Evolutionary conservation across 495 filamentous ascomycete species (phyloP).

Genomic region (Usnea hakonensis): DNA sequence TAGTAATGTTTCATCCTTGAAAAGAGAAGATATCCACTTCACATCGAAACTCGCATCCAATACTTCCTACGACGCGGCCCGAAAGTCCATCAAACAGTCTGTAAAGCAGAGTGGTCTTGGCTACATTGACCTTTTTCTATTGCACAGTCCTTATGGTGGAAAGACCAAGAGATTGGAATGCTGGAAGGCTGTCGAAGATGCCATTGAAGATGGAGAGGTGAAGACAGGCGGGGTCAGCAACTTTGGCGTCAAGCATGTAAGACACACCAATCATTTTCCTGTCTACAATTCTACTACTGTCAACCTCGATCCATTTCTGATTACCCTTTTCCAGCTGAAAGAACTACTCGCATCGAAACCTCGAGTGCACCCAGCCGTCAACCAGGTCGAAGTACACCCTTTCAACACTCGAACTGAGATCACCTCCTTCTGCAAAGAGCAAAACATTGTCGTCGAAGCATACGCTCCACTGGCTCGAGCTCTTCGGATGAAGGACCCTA

Average conservation of each 20-base stretch:
- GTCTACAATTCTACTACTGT: not conserved
- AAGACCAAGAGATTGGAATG: constrained; percentile 48
- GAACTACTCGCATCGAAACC: constrained; percentile 53
- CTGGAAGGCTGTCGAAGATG: constrained; percentile 61
- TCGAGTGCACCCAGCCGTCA: constrained; percentile 47
- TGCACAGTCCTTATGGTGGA: constrained; percentile 61
- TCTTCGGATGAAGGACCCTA: constrained; percentile 41
- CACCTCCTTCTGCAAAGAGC: constrained; percentile 43
- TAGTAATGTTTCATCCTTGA: constrained; percentile 36
- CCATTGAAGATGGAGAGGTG: constrained; percentile 51
- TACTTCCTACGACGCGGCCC: constrained; percentile 47
- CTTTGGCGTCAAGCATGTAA: constrained; percentile 57
- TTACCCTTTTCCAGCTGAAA: constrained; percentile 38
- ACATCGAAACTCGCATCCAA: constrained; percentile 59
- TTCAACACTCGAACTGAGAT: constrained; percentile 58
- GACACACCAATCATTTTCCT: constrained; percentile 17
- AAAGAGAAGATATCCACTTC: constrained; percentile 56
- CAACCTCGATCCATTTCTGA: not conserved
- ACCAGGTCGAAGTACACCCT: constrained; percentile 65
- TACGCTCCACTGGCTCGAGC: constrained; percentile 56
- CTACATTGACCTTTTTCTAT: constrained; percentile 65
- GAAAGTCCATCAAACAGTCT: constrained; percentile 47
- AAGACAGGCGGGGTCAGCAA: constrained; percentile 59
- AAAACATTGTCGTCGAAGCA: constrained; percentile 54
- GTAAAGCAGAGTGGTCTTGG: constrained; percentile 47